Evolutionary conservation across 2,329 filamentous ascomycete genomes (phyloP), one percentile per base, ranked within the genome.

Genomic region (Cordyceps cateniannulata): DNA sequence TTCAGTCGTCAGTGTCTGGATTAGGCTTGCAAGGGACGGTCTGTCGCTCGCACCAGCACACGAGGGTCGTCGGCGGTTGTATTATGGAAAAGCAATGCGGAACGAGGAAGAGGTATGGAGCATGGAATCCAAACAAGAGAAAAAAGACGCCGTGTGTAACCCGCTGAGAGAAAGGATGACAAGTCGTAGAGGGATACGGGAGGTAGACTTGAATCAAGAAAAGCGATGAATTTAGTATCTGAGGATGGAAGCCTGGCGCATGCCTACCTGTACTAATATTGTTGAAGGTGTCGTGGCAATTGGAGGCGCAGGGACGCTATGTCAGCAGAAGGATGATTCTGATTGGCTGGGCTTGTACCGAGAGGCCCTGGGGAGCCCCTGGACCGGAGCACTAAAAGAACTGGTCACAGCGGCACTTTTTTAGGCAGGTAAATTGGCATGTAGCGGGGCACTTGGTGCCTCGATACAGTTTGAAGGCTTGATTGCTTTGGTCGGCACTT

Each of bases 201-300:
- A n/a, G 40, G n/a, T 32, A 32, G 54, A 27, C 54, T 40, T 45
- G 29, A 32, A 12, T 20, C 6, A 32, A 3, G 8, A 29, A 10
- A 20, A 38, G 22, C 38, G 14, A 38, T 49, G 42, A 35, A 22
- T 22, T n/a, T n/a, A n/a, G n/a, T 20, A 45, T 42, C n/a, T 27
- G 25, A 14, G 32, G 32, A 12, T 12, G 32, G 32, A 35, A 35
- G 32, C 32, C 14, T 14, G 5, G 5, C 1, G 44, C 5, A 25
- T 38, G 32, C 14, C n/a, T 18, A n/a, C 14, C n/a, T 18, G 14
- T 14, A 29, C 24, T 32, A 12, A 29, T 35, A 16, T 44, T 12
- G 9, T 49, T 38, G 45, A 40, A 49, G 54, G 54, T 57, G 54
- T 57, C 54, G 54, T 57, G 54, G 54, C 54, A 29, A 4, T 50